Percentiles rank a stretch among this genome's conserved stretches.
phyloP scores from a whole-genome alignment of 2,329 filamentous ascomycete species.

The Microcyclosporella mali region DNA sequence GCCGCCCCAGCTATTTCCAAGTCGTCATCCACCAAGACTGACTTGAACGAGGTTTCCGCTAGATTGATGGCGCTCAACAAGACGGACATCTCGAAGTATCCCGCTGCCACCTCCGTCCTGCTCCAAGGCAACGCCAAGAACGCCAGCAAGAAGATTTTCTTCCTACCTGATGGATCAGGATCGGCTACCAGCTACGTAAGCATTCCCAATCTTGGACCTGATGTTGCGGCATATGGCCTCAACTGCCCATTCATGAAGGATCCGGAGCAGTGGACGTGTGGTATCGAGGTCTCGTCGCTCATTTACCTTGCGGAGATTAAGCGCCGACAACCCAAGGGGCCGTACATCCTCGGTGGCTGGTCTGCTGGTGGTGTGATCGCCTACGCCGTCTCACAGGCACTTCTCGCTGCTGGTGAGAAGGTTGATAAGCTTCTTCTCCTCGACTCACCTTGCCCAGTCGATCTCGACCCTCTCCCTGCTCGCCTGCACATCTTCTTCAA shows the following conservation, averaged over 20 bases:
- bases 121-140: slow-evolving; percentile 53
- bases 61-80: slow-evolving; percentile 35
- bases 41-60: slow-evolving; percentile 46
- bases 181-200: slow-evolving; percentile 62
- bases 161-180: slow-evolving; percentile 50
- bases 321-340: slow-evolving; percentile 60
- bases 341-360: slow-evolving; percentile 51
- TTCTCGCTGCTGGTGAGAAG: slow-evolving; percentile 44
- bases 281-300: slow-evolving; percentile 58
- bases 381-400: slow-evolving; percentile 46
- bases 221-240: slow-evolving; percentile 49
- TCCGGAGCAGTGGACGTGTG: slow-evolving; percentile 59
- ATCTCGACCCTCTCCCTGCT: slow-evolving; percentile 45
- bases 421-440: slow-evolving; percentile 48
- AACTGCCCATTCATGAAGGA: slow-evolving; percentile 68
- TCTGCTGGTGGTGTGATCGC: slow-evolving; percentile 52
- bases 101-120: slow-evolving; percentile 49
- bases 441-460: slow-evolving; percentile 49
- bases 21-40: slow-evolving; percentile 20
- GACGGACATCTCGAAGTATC: slow-evolving; percentile 40
- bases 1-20: slow-evolving; percentile 19
- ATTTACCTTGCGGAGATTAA: slow-evolving; percentile 66
- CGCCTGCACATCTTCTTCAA: slow-evolving; percentile 67
- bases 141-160: slow-evolving; percentile 51
- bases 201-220: slow-evolving; percentile 49